A percentile compares a stretch with the other conserved stretches of the same genome.
Conservation (phyloP, 2,329 filamentous ascomycete genomes). For the Emmonsiellopsis sp. region DNA sequence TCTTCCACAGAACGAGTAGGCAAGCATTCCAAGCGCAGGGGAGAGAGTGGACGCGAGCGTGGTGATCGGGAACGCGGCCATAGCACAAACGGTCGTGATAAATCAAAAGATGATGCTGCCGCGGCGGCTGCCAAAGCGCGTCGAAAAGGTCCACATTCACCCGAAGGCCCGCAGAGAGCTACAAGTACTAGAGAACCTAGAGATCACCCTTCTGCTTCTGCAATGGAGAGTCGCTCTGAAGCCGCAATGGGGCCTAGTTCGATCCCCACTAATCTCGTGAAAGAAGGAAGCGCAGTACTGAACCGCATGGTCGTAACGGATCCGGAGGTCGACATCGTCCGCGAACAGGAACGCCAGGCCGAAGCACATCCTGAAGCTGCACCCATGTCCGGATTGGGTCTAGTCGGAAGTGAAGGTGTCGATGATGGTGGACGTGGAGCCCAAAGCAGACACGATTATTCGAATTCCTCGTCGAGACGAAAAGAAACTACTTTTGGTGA, state of each 20-base stretch:
- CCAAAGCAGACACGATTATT: slow-evolving; percentile 49
- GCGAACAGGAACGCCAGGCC: slow-evolving; percentile 60
- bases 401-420: slow-evolving; percentile 43
- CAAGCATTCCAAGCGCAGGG: slow-evolving; percentile 30
- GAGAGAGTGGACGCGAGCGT: slow-evolving; percentile 25
- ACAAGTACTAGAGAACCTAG: slow-evolving; percentile 33
- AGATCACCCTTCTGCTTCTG: slow-evolving; percentile 26
- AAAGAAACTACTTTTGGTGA: slow-evolving; percentile 90
- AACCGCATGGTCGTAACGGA: slow-evolving; percentile 69
- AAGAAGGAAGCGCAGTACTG: slow-evolving; percentile 71
- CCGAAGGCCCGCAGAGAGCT: slow-evolving; percentile 38
- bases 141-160: slow-evolving; percentile 37
- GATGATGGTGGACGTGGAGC: slow-evolving; percentile 33
- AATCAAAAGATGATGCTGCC: slow-evolving; percentile 29
- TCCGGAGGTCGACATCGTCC: slow-evolving; percentile 62
- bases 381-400: slow-evolving; percentile 39
- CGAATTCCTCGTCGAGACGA: slow-evolving; percentile 38
- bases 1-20: slow-evolving; percentile 27
- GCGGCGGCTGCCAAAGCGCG: slow-evolving; percentile 34
- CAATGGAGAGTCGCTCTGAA: slow-evolving; percentile 24
- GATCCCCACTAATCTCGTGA: slow-evolving; percentile 52
- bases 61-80: slow-evolving; percentile 26
- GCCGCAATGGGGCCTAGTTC: slow-evolving; percentile 46
- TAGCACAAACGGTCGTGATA: slow-evolving; percentile 34
- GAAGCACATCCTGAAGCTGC: slow-evolving; percentile 44